phyloP scores from a whole-genome alignment of 495 filamentous ascomycete species.

The Chaetomium cochliodes region DNA sequence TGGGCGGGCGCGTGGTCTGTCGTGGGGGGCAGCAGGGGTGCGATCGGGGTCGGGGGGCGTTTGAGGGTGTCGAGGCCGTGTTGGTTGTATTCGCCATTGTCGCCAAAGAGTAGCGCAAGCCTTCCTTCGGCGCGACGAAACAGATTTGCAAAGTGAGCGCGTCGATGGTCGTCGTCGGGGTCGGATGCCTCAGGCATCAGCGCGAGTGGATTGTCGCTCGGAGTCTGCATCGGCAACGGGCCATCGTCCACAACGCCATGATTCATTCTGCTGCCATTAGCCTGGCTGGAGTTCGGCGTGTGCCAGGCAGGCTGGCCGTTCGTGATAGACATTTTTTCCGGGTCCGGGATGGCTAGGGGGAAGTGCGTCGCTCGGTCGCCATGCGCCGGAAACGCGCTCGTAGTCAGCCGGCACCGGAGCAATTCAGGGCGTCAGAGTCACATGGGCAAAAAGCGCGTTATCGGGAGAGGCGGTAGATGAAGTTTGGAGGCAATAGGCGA shows the following conservation, averaged over 20 bases:
- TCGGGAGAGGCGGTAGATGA: slow-evolving; percentile 42
- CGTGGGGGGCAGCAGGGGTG: slow-evolving; percentile 41
- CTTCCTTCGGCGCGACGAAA: slow-evolving; percentile 43
- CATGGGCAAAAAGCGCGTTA: slow-evolving; percentile 41
- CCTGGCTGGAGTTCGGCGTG: slow-evolving; percentile 37
- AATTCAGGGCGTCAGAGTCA: slow-evolving; percentile 39
- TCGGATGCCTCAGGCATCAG: slow-evolving; percentile 57
- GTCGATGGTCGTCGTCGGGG: slow-evolving; percentile 45
- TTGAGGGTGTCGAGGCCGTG: slow-evolving; percentile 42
- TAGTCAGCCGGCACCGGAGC: slow-evolving; percentile 45
- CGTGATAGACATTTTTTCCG: slow-evolving; percentile 50
- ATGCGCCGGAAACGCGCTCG: slow-evolving; percentile 51
- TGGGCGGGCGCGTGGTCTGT: slow-evolving; percentile 49
- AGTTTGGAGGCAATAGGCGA: slow-evolving; percentile 36
- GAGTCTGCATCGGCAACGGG: slow-evolving; percentile 37
- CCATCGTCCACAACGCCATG: slow-evolving; percentile 40
- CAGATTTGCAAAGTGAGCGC: slow-evolving; percentile 45
- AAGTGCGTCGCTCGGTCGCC: slow-evolving; percentile 43
- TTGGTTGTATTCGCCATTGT: slow-evolving; percentile 63
- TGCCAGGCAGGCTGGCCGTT: slow-evolving; percentile 53
- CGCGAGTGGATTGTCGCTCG: slow-evolving; percentile 36
- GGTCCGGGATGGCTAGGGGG: slow-evolving; percentile 36
- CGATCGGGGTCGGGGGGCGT: slow-evolving; percentile 35
- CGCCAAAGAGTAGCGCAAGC: slow-evolving; percentile 68
- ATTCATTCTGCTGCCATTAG: slow-evolving; percentile 37